Evolutionary conservation across 768 basidiomycete species (phyloP).

Genomic region (Cantharellus anzutake): DNA sequence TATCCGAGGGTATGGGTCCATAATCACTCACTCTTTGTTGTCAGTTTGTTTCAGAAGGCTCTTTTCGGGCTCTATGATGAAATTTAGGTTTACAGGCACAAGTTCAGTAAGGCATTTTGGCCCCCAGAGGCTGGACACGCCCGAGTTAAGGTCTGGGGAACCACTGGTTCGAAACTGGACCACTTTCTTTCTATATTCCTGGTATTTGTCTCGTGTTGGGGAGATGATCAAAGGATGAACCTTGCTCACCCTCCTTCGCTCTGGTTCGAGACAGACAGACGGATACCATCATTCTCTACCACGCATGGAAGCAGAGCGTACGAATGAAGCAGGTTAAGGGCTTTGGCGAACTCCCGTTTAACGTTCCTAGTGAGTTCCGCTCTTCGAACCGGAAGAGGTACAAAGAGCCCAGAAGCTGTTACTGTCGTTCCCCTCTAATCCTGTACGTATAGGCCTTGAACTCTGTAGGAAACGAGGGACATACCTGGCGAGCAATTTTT

Average conservation of each 20-base stretch:
- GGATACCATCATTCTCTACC: constrained; percentile 35
- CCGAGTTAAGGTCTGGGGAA: constrained; percentile 35
- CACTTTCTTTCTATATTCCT: constrained; percentile 16
- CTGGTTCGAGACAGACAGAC: constrained; percentile 55
- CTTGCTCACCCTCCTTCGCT: constrained; percentile 44
- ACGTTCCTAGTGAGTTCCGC: constrained; percentile 80
- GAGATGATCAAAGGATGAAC: background rate
- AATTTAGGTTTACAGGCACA: constrained; percentile 47
- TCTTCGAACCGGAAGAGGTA: constrained; percentile 68
- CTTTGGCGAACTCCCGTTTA: constrained; percentile 80
- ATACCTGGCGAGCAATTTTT: constrained; percentile 62
- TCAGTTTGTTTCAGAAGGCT: background rate
- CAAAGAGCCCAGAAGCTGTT: constrained; percentile 49
- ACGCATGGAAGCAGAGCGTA: constrained; percentile 79
- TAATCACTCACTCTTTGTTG: too few relatives aligned
- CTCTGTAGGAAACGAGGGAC: constrained; percentile 9
- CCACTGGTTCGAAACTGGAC: constrained; percentile 61
- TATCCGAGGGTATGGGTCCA: too few relatives aligned
- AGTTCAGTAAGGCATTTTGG: constrained; percentile 58
- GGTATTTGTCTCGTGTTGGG: background rate
- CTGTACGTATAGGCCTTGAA: background rate
- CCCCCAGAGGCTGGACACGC: constrained; percentile 69
- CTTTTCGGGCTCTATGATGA: constrained; percentile 46
- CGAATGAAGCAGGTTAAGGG: constrained; percentile 58
- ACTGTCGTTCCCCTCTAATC: constrained; percentile 75